A percentile compares a stretch with the other conserved stretches of the same genome.
Evolutionary conservation across 305 asterid genomes (phyloP).

Genomic region (Fraxinus ornus): DNA sequence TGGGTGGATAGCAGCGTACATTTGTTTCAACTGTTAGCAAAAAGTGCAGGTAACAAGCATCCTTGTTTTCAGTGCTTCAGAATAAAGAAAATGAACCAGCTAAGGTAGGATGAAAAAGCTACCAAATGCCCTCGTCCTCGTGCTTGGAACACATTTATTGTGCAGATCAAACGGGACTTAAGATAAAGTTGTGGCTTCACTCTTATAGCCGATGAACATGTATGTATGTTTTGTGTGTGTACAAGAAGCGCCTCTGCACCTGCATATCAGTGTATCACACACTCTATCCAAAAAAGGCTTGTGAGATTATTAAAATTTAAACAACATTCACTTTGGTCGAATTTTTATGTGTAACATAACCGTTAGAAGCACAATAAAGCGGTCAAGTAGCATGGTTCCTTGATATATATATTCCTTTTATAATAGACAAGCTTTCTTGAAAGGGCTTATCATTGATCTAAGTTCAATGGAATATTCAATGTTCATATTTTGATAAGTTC

Average conservation of each 20-base stretch:
- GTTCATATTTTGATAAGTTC: neutral
- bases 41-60: neutral
- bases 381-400: neutral
- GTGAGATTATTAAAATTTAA: neutral
- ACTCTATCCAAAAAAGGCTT: neutral
- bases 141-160: neutral
- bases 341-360: neutral
- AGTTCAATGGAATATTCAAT: neutral
- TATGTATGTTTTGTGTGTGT: neutral
- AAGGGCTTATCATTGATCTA: neutral
- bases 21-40: neutral
- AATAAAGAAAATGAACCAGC: constrained; percentile 3
- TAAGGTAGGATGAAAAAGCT: constrained; percentile 9
- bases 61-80: neutral
- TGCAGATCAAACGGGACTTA: constrained; percentile 21
- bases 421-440: neutral
- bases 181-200: constrained; percentile 26
- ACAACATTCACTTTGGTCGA: neutral
- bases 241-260: neutral
- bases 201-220: constrained; percentile 19
- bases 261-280: neutral
- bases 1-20: neutral
- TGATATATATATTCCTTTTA: neutral
- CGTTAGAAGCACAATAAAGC: neutral
- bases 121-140: neutral